Conservation (phyloP, 768 basidiomycete genomes). For the Auriculariales sp. region DNA sequence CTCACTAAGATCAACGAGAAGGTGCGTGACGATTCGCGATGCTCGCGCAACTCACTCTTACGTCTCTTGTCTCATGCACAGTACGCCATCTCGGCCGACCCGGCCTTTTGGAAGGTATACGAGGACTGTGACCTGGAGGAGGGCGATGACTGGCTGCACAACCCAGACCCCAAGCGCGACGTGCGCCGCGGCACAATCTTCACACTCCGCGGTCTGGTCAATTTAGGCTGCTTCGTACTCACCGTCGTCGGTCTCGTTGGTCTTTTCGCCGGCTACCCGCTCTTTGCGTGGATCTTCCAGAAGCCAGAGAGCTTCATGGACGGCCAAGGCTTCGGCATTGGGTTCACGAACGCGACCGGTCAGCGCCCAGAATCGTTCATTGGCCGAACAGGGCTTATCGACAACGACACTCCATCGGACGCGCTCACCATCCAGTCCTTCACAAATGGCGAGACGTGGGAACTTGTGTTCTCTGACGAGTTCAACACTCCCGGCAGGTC, state of each 20-base stretch:
- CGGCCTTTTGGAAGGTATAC: slow-evolving; percentile 56
- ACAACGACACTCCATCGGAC: slow-evolving; percentile 53
- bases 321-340: slow-evolving; percentile 60
- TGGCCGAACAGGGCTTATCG: slow-evolving; percentile 58
- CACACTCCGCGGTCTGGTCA: slow-evolving; percentile 54
- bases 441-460: slow-evolving; percentile 40
- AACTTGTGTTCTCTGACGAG: slow-evolving; percentile 77
- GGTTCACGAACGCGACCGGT: slow-evolving; percentile 63
- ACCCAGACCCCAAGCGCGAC: slow-evolving; percentile 53
- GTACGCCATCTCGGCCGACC: slow-evolving; percentile 66
- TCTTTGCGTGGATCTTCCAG: slow-evolving; percentile 40
- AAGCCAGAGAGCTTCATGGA: slow-evolving; percentile 31
- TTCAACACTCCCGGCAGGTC: slow-evolving; percentile 68
- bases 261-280: slow-evolving; percentile 51
- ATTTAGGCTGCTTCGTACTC: slow-evolving; percentile 53
- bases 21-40: slow-evolving; percentile 17
- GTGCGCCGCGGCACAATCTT: slow-evolving; percentile 40
- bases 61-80: slow-evolving; percentile 12
- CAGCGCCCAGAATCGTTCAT: slow-evolving; percentile 37
- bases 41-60: not conserved
- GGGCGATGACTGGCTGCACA: slow-evolving; percentile 59
- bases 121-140: slow-evolving; percentile 41
- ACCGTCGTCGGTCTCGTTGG: slow-evolving; percentile 30
- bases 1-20: slow-evolving; percentile 24
- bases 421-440: slow-evolving; percentile 41